Percentiles rank a stretch among this genome's conserved stretches.
Conservation (phyloP, 768 basidiomycete genomes). For the Agrocybe praecox region DNA sequence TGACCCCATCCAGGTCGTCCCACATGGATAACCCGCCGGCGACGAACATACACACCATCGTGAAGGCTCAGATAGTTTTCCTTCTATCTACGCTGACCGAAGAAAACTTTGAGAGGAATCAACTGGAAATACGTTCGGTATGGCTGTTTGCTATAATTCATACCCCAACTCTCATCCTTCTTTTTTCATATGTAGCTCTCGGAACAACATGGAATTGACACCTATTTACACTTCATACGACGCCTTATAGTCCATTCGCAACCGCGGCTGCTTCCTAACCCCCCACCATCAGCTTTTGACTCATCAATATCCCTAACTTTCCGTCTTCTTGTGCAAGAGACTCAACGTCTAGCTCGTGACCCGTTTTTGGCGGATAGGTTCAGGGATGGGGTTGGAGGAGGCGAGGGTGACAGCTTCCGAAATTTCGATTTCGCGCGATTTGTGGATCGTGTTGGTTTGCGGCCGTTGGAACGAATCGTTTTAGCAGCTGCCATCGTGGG, state of each 20-base stretch:
- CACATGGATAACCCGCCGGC: constrained; percentile 86
- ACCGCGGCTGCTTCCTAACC: constrained; percentile 60
- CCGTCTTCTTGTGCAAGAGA: constrained; percentile 85
- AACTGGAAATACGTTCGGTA: constrained; percentile 93
- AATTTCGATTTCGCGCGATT: constrained; percentile 85
- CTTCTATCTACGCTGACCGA: constrained; percentile 94
- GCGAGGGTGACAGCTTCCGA: constrained; percentile 81
- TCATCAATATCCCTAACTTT: constrained; percentile 80
- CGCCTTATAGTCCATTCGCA: constrained; percentile 91
- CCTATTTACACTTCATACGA: constrained; percentile 96
- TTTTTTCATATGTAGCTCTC: constrained; percentile 64
- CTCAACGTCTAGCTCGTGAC: constrained; percentile 86
- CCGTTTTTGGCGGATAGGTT: constrained; percentile 90
- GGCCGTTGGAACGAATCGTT: constrained; percentile 78
- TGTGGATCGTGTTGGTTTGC: constrained; percentile 77
- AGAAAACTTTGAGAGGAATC: constrained; percentile 95
- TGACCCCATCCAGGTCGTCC: constrained; percentile 80
- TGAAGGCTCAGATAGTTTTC: constrained; percentile 98
- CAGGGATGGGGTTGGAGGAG: constrained; percentile 87
- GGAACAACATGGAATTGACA: constrained; percentile 96
- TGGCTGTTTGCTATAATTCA: constrained; percentile 33
- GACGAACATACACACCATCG: constrained; percentile 89
- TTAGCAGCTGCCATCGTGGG: constrained; percentile 76
- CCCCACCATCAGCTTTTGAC: constrained; percentile 68
- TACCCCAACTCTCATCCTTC: constrained; percentile 6